Conservation (phyloP, 2,329 filamentous ascomycete genomes). For the Cryoendolithus antarcticus region DNA sequence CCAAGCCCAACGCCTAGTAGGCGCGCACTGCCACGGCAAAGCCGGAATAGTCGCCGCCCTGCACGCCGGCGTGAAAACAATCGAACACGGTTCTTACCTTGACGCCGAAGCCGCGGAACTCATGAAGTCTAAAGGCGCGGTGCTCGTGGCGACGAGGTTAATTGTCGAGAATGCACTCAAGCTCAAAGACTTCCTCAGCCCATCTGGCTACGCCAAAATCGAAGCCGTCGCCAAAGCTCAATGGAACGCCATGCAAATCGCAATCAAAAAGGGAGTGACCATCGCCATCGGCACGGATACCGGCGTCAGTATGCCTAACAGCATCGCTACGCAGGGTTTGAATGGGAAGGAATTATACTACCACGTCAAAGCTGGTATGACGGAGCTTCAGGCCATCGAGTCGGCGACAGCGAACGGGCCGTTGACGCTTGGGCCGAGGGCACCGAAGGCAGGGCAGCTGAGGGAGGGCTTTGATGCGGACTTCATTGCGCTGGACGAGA, state of each 20-base stretch:
- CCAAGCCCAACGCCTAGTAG: constrained; percentile 11
- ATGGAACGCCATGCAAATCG: constrained; percentile 29
- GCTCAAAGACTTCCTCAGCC: constrained; percentile 9
- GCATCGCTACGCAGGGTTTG: constrained; percentile 14
- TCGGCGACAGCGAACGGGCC: constrained; percentile 37
- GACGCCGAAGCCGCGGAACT: constrained; percentile 33
- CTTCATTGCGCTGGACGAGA: constrained; percentile 32
- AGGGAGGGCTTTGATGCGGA: constrained; percentile 37
- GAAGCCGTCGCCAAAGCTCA: constrained; percentile 25
- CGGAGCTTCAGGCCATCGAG: constrained; percentile 39
- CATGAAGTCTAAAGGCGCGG: constrained; percentile 34
- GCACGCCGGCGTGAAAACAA: constrained; percentile 32
- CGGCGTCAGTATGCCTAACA: constrained; percentile 10
- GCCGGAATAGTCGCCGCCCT: constrained; percentile 35
- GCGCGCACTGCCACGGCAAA: constrained; percentile 34
- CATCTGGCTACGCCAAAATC: constrained; percentile 26
- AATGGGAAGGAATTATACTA: constrained; percentile 37
- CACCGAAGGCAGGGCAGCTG: constrained; percentile 33
- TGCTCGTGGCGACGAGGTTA: constrained; percentile 34
- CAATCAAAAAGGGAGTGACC: constrained; percentile 32
- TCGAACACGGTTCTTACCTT: constrained; percentile 38
- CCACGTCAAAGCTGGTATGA: constrained; percentile 38
- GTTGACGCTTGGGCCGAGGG: constrained; percentile 33
- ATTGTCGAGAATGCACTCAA: constrained; percentile 30
- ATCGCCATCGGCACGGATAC: constrained; percentile 39